Conservation (phyloP, 2,329 filamentous ascomycete genomes). For the Aspergillus costaricaensis region DNA sequence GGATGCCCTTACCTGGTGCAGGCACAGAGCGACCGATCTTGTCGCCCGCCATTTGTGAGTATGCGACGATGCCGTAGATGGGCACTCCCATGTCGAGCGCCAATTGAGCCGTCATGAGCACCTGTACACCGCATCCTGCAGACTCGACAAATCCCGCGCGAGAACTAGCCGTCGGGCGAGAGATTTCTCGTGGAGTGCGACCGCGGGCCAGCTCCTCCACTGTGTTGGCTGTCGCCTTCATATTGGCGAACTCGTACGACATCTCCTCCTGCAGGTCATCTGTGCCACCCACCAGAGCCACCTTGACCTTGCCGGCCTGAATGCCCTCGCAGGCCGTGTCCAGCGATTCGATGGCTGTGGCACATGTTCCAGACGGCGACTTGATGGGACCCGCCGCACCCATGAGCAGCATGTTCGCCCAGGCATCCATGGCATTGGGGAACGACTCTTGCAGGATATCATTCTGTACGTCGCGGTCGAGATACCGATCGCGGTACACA, state of each 20-base stretch:
- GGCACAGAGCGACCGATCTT: slow-evolving; percentile 96
- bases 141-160: slow-evolving; percentile 98
- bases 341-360: slow-evolving; percentile 90
- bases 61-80: slow-evolving; percentile 16
- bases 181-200: slow-evolving; percentile 92
- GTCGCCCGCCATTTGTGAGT: slow-evolving; percentile 64
- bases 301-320: slow-evolving; percentile 88
- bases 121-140: slow-evolving; percentile 73
- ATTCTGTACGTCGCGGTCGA: slow-evolving; percentile 92
- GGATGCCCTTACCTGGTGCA: slow-evolving; percentile 88
- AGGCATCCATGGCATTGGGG: slow-evolving; percentile 99
- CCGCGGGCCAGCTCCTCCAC: slow-evolving; percentile 90
- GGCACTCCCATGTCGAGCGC: slow-evolving; percentile 18
- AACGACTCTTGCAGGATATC: slow-evolving; percentile 97
- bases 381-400: slow-evolving; percentile 96
- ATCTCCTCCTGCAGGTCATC: slow-evolving; percentile 98
- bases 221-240: slow-evolving; percentile 96
- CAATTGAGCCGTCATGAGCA: slow-evolving; percentile 15
- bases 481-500: slow-evolving; percentile 93
- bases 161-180: slow-evolving; percentile 88
- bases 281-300: slow-evolving; percentile 94
- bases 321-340: slow-evolving; percentile 97
- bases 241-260: slow-evolving; percentile 97
- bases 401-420: slow-evolving; percentile 96
- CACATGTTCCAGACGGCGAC: slow-evolving; percentile 92